Base-by-base conservation (phyloP, 139 green algal genomes). In the Chara braunii region DNA sequence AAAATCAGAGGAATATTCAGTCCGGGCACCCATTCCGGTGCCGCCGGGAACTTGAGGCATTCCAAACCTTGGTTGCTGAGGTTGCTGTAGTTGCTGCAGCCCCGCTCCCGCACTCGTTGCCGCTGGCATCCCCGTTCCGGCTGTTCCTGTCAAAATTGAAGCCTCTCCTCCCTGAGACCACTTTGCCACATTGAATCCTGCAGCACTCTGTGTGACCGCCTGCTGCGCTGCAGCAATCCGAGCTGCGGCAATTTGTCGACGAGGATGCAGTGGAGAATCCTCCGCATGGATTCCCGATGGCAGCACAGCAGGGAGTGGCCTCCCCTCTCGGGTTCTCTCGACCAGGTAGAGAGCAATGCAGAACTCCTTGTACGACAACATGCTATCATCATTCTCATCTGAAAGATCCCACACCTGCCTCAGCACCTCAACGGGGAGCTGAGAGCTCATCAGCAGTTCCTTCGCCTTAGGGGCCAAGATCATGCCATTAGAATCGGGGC, bases 371-470 rank as follows among this genome's bases (percentile, higher is more conserved):
- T 59, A 22, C 0, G 58, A 63, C 12, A 67, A 14, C 43, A 63
- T 67, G 42, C 58, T 31, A 44, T 67, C 58, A 14, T 58, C 22
- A 31, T 67, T 44, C 40, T 67, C 37, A 18, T 67, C 58, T 58
- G 58, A 58, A 9, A 67, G 58, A 18, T 67, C 58, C 58, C 58
- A 67, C 2, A 67, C 37, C 58, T 67, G 58, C 58, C 56, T 67
- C 0, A 67, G 42, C 0, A 67, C 37, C 0, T 59, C 58, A n/a
- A n/a, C n/a, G n/a, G 58, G 58, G 22, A 66, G 42, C 12, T 48
- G 43, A 7, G 7, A 68, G 43, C 58, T 37, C 6, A 72, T 34
- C 3, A 72, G 28, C 36, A 72, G 9, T 7, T 72, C 32, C 35
- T 54, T 23, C 4, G 63, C 63, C 44, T 72, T 22, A 31, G 40